A percentile compares a stretch with the other conserved stretches of the same genome.
Conservation (phyloP, 2,329 filamentous ascomycete genomes). For the Fonsecaea nubica region DNA sequence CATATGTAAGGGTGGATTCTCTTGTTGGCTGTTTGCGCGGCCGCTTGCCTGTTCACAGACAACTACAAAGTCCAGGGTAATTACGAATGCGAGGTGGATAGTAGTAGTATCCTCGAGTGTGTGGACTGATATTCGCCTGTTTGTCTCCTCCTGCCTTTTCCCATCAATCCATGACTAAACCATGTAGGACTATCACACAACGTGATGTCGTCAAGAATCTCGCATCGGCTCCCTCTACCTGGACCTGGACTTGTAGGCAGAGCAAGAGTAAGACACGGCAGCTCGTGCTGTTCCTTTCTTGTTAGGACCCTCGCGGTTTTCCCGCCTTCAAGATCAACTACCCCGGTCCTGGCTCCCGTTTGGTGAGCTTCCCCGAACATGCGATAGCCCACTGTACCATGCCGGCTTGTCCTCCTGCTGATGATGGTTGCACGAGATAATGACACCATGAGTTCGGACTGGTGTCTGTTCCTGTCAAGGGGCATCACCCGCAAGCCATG, state of each 20-base stretch:
- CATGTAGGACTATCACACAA: neutral
- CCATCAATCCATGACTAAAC: constrained; percentile 4
- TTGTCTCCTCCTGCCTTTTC: neutral
- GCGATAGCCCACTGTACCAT: neutral
- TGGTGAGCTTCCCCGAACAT: constrained; percentile 19
- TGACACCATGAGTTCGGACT: constrained; percentile 24
- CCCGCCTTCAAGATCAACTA: neutral
- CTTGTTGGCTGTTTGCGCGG: neutral
- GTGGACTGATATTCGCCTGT: neutral
- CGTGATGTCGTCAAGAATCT: constrained; percentile 32
- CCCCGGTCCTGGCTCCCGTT: constrained; percentile 16
- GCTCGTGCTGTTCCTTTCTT: constrained; percentile 5
- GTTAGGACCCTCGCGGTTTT: constrained; percentile 11
- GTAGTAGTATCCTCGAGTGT: neutral
- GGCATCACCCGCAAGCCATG: constrained; percentile 20
- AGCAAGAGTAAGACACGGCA: constrained; percentile 22
- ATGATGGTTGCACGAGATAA: constrained; percentile 29
- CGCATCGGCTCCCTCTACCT: constrained; percentile 18
- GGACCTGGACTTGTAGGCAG: too few relatives aligned
- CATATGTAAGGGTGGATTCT: neutral
- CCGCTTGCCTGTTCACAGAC: neutral
- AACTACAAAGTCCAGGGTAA: too few relatives aligned
- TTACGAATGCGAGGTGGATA: constrained; percentile 8
- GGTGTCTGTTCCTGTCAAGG: constrained; percentile 7
- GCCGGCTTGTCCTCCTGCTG: constrained; percentile 2